Percentiles rank a stretch among this genome's conserved stretches.
Evolutionary conservation across 441 rosid genomes (phyloP).

Genomic region (Omphalea diandra): DNA sequence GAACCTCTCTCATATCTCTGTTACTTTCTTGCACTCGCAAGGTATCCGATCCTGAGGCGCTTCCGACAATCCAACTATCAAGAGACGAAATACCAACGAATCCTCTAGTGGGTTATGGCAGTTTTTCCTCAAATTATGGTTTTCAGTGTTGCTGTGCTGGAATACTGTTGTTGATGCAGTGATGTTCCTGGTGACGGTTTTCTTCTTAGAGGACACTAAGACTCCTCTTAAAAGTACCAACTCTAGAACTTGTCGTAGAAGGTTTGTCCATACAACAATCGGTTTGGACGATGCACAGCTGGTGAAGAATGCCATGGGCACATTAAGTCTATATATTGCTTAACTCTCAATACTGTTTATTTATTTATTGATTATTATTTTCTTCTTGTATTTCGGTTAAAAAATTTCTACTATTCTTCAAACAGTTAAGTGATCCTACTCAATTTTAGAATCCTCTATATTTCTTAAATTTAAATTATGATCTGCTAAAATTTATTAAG

Average conservation of each 20-base stretch:
- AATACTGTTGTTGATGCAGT: background rate
- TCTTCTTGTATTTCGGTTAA: no score
- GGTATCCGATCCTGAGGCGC: background rate
- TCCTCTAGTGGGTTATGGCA: background rate
- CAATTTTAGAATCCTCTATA: no score
- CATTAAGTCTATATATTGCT: background rate
- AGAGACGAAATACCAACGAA: background rate
- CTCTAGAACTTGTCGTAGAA: background rate
- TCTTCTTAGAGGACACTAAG: background rate
- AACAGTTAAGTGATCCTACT: no score
- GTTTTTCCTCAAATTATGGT: background rate
- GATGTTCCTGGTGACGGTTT: background rate
- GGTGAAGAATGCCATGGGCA: constrained; percentile 6
- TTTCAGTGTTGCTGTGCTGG: background rate
- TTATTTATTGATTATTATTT: no score
- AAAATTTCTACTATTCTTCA: no score
- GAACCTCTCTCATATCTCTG: background rate
- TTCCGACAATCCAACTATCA: background rate
- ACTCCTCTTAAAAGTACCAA: background rate
- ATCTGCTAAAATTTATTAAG: no score
- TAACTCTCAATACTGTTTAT: no score
- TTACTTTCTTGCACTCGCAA: background rate
- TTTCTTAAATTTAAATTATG: no score
- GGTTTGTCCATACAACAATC: constrained; percentile 1
- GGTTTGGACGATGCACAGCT: background rate